A percentile compares a stretch with the other conserved stretches of the same genome.
Evolutionary conservation across 208 protist species (phyloP).

Genomic region (Endotrypanum monterogeii): DNA sequence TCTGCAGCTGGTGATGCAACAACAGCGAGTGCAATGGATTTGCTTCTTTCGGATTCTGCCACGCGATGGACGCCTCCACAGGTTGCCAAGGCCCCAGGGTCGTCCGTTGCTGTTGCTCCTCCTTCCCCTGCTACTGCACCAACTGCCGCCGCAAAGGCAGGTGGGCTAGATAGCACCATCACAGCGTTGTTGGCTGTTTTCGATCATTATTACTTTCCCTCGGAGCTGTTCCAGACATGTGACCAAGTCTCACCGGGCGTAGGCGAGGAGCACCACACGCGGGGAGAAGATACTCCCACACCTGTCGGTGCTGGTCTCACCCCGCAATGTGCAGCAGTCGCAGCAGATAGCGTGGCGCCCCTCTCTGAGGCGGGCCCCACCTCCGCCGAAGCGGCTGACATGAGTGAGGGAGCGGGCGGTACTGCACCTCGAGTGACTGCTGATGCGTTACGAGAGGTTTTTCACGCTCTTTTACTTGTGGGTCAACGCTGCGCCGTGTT

Average conservation of each 20-base stretch:
- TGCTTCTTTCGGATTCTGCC: constrained; percentile 1
- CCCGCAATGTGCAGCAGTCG: background rate
- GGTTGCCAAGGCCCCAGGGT: background rate
- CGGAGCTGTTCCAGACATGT: constrained; percentile 20
- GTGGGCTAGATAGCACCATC: background rate
- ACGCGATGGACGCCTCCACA: constrained; percentile 12
- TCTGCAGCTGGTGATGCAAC: background rate
- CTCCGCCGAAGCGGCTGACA: background rate
- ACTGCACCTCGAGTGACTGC: background rate
- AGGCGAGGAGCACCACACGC: background rate
- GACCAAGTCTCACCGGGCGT: background rate
- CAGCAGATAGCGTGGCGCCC: background rate
- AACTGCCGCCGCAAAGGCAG: background rate
- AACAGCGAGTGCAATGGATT: background rate
- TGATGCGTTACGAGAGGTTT: constrained; percentile 30
- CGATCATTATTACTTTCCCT: constrained; percentile 32
- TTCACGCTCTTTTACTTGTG: constrained; percentile 31
- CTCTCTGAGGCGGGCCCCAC: background rate
- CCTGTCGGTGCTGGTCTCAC: background rate
- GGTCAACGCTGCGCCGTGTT: constrained; percentile 35
- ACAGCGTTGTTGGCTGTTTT: constrained; percentile 30
- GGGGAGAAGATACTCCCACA: background rate
- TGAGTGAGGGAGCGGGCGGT: background rate
- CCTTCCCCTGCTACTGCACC: background rate
- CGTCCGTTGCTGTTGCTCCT: background rate